These are phyloP conservation scores for Austroboletus niveus DNA, from an alignment of 1,284 basidiomycete species.

Conservation along the genomic window DNA sequence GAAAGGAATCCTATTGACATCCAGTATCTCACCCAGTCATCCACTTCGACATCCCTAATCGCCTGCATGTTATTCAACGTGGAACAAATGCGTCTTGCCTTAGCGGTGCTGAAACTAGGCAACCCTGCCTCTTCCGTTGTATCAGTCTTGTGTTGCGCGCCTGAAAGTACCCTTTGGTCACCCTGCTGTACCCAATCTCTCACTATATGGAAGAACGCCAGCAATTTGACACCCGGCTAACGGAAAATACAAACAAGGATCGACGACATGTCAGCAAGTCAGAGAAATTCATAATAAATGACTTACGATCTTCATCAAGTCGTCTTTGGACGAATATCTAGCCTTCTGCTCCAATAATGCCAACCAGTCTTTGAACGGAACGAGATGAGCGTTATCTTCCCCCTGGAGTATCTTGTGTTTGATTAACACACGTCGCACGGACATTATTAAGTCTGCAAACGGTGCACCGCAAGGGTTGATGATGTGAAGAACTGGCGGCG, in stretches of 20 bases:
- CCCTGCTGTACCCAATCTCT: conserved; percentile 1
- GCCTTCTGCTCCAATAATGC: conserved; percentile 19
- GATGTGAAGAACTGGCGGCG: conserved; percentile 18
- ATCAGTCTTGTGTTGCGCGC: not conserved
- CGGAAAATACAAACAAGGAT: too few relatives aligned
- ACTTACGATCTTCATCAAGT: conserved; percentile 25
- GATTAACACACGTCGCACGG: conserved; percentile 13
- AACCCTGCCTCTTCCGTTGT: not conserved
- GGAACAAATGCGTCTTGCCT: conserved; percentile 16
- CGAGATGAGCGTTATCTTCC: not conserved
- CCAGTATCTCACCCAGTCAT: conserved; percentile 29
- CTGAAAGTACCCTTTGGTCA: conserved; percentile 9
- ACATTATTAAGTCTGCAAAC: conserved; percentile 16
- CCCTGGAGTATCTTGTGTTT: not conserved
- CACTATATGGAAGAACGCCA: conserved; percentile 23
- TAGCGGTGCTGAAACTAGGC: conserved; percentile 18
- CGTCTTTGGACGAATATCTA: conserved; percentile 10
- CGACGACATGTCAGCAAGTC: too few relatives aligned
- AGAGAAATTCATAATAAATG: not conserved
- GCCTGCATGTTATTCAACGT: conserved; percentile 23
- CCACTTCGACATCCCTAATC: conserved; percentile 21
- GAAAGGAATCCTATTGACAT: conserved; percentile 10
- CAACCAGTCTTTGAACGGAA: conserved; percentile 28
- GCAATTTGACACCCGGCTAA: conserved; percentile 31
- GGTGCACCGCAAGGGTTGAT: conserved; percentile 22